Evolutionary conservation across 208 protist species (phyloP).

Genomic region (Herpetomonas muscarum): DNA sequence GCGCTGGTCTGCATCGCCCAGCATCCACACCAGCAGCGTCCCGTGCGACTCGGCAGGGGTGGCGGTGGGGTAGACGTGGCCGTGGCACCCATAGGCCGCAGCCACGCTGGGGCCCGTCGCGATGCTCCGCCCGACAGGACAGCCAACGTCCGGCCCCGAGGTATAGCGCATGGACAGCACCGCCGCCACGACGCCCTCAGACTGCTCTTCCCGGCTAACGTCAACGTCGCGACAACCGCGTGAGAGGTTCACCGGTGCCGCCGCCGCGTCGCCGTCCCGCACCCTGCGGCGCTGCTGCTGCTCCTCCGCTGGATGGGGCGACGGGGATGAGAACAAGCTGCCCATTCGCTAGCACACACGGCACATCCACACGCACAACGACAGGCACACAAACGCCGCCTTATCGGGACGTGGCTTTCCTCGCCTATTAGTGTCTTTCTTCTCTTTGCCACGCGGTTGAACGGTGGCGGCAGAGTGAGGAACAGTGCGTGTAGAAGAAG

Average conservation of each 20-base stretch:
- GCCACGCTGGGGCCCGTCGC: slow-evolving; percentile 28
- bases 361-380: too few species aligned
- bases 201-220: background rate
- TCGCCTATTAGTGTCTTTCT: background rate
- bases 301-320: too few species aligned
- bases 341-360: too few species aligned
- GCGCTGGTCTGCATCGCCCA: slow-evolving; percentile 18
- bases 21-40: slow-evolving; percentile 48
- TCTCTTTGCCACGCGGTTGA: background rate
- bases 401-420: too few species aligned
- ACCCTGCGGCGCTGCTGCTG: too few species aligned
- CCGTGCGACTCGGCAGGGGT: slow-evolving; percentile 49
- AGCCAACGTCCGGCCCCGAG: slow-evolving; percentile 2
- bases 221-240: background rate
- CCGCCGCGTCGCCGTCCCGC: too few species aligned
- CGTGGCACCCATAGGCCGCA: slow-evolving; percentile 64
- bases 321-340: too few species aligned
- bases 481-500: too few species aligned
- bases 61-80: slow-evolving; percentile 53
- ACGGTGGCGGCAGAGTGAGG: background rate
- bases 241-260: too few species aligned
- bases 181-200: background rate
- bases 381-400: too few species aligned
- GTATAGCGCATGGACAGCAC: background rate
- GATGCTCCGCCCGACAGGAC: slow-evolving; percentile 32